Evolutionary conservation across 2,329 filamentous ascomycete genomes (phyloP), one percentile per base, ranked within the genome.

Genomic region (Emericellopsis cladophorae): DNA sequence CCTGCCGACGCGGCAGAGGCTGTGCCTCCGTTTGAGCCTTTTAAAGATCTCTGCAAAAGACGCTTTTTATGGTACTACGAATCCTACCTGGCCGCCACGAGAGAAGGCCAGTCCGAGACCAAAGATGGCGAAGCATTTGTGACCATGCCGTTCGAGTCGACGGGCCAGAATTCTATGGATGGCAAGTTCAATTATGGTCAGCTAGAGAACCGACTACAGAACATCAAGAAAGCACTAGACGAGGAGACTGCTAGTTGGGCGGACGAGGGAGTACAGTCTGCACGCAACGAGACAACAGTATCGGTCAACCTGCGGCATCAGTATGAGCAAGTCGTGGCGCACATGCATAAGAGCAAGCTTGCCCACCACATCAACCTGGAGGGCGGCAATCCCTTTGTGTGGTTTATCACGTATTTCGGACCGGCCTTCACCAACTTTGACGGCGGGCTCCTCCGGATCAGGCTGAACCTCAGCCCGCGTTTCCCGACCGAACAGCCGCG

Each of bases 1-100:
- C 59, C 71, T 14, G 74, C 76, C 12, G 77, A 82, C 33, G 56
- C 60, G 1, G 60, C 26, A 29, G 26, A 29, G 26, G 9, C 4
- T 29, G 26, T 54, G 7, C 54, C 75, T 1, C 70, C 76, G 0
- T 94, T 87, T 58, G 84, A 94, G 49, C 86, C 88, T 0, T 96
- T 96, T 64, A 81, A 79, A 49, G 90, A 96, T 53, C 68, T 95
- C 5, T 85, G 83, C 69, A 96, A 96, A 61, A 79, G 84, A 31
- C 79, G 89, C 2, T 95, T 96, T 55, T 66, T 96, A 12, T 96
- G 92, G 92, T 96, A 96, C 62, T 94, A 85, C 58, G 84, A 93
- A 49, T 84, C 84, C 4, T 96, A 96, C 54, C 66, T 92, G 18
- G 66, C 72, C 4, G 73, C 81, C 2, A 79, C 94, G 40, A 69